A percentile compares a stretch with the other conserved stretches of the same genome.
Evolutionary conservation across 768 basidiomycete species (phyloP).

Genomic region (Imleria badia): DNA sequence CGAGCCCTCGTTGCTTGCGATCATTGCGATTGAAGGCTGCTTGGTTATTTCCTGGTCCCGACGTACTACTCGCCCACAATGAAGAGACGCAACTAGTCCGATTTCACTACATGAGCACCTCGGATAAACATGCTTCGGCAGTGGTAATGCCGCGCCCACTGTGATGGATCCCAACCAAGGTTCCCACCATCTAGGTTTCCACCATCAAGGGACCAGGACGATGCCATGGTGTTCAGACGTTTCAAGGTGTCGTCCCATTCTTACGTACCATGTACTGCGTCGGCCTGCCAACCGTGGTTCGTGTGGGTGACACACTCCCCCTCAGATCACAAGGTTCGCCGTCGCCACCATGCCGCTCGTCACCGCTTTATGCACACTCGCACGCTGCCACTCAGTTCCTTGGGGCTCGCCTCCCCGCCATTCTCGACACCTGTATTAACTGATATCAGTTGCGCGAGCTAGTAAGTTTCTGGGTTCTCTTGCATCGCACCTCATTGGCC

Average conservation of each 20-base stretch:
- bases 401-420: too few relatives aligned
- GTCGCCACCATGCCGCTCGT: conserved; percentile 13
- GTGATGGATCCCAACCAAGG: background rate
- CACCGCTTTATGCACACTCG: background rate
- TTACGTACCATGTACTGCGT: conserved; percentile 4
- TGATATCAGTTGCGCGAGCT: conserved; percentile 6
- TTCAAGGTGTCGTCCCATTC: background rate
- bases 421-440: too few relatives aligned
- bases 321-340: too few relatives aligned
- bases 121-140: background rate
- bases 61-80: background rate
- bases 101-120: background rate
- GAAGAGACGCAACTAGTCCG: background rate
- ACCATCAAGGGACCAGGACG: background rate
- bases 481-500: background rate
- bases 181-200: background rate
- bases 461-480: conserved; percentile 5
- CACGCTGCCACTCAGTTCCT: too few relatives aligned
- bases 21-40: background rate
- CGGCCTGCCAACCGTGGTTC: background rate
- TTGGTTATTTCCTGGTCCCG: background rate
- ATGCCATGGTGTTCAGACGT: background rate
- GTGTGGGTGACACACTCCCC: too few relatives aligned
- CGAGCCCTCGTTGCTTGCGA: too few relatives aligned
- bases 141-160: background rate